These are phyloP conservation scores for Fusarium pseudocircinatum DNA, from an alignment of 2,329 filamentous ascomycete genomes.

Conservation along the genomic window DNA sequence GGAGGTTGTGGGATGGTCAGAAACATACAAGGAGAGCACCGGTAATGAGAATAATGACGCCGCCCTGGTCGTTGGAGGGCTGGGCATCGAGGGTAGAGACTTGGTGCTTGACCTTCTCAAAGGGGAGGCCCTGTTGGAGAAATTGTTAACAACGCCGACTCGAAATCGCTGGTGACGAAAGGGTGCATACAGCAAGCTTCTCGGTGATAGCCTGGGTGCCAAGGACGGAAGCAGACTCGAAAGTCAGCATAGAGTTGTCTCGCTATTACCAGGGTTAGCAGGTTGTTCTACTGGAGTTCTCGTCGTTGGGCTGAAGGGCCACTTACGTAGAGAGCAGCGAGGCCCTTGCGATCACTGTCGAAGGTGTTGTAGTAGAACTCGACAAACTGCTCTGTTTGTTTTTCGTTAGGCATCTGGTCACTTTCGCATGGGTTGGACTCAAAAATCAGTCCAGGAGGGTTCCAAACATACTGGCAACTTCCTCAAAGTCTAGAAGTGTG, in stretches of 20 bases:
- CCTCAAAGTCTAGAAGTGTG: constrained; percentile 54
- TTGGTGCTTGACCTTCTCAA: constrained; percentile 82
- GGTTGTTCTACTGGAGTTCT: constrained; percentile 65
- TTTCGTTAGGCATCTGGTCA: constrained; percentile 1
- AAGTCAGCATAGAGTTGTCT: constrained; percentile 86
- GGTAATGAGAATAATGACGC: constrained; percentile 88
- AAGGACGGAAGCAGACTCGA: constrained; percentile 76
- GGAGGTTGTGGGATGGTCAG: not conserved
- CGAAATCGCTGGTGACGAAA: not conserved
- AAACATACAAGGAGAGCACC: constrained; percentile 80
- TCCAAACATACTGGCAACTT: constrained; percentile 57
- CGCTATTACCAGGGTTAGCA: constrained; percentile 21
- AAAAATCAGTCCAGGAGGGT: not conserved
- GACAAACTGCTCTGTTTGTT: constrained; percentile 79
- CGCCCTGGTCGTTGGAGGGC: constrained; percentile 70
- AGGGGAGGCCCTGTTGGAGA: constrained; percentile 72
- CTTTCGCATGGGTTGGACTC: not conserved
- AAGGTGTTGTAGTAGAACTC: constrained; percentile 92
- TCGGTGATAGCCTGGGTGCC: constrained; percentile 75
- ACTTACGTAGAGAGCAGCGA: constrained; percentile 83
- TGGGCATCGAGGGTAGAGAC: constrained; percentile 84
- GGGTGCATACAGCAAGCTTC: constrained; percentile 77
- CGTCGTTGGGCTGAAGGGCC: not conserved
- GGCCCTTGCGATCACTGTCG: constrained; percentile 72
- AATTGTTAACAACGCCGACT: constrained; percentile 9